Evolutionary conservation across 441 rosid species (phyloP).

Genomic region (Omphalea diandra): DNA sequence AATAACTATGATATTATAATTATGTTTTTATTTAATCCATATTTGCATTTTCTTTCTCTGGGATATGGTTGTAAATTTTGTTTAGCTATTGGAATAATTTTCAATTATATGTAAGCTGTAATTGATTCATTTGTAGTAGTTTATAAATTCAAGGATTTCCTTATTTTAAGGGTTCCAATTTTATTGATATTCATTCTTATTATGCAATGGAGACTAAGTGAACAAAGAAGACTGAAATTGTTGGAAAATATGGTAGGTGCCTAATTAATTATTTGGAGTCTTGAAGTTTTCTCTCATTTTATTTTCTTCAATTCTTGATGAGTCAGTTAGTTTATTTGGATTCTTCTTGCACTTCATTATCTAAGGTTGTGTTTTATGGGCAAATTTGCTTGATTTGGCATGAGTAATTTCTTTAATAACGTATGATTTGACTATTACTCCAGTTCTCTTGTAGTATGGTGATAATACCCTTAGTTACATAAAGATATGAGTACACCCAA

Average conservation of each 20-base stretch:
- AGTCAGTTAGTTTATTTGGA: not conserved
- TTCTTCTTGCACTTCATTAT: not conserved
- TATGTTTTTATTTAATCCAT: not conserved
- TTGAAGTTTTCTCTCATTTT: not conserved
- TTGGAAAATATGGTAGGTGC: slow-evolving; percentile 48
- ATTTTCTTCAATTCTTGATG: not conserved
- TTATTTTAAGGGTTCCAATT: not conserved
- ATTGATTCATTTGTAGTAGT: not conserved
- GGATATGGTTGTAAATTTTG: not conserved
- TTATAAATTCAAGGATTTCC: too few species aligned
- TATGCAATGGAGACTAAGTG: slow-evolving; percentile 43
- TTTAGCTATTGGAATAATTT: not conserved
- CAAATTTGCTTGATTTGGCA: not conserved
- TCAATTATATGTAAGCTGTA: not conserved
- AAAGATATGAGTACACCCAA: not conserved
- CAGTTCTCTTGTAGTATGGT: not conserved
- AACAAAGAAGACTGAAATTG: slow-evolving; percentile 61
- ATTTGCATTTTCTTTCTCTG: not conserved
- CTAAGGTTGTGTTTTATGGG: not conserved
- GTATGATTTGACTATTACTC: not conserved
- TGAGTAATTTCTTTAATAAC: too few species aligned
- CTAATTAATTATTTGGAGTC: not conserved
- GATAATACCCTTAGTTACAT: not conserved
- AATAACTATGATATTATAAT: slow-evolving; percentile 23
- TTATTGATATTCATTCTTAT: not conserved